Evolutionary conservation across 148 eudicot genomes (phyloP), one percentile per base, ranked within the genome.

Genomic region (Amaranthus hypochondriacus): DNA sequence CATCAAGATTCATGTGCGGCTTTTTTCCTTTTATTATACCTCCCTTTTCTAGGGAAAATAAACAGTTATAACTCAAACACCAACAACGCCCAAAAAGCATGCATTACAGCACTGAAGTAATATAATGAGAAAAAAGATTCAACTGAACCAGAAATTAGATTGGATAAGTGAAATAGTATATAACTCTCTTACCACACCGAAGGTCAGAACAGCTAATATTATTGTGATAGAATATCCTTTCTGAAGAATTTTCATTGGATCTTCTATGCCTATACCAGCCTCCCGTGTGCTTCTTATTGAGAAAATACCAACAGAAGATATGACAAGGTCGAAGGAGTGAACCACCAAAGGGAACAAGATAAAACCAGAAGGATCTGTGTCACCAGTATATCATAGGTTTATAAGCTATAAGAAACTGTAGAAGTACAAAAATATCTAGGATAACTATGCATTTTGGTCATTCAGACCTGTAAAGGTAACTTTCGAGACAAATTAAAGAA

Each of bases 351-450:
- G 99, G 82, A 95, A 95, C 88, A 95, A 83, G 80, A 95, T 95
- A 80, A 95, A 95, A 80, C 99, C 99, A 28, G 99, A 86, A 64
- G 99, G 99, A 87, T 92, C 99, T 95, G 98, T 89, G 56, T 43
- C 56, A 61, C 53, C 74, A 14, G 81, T 78, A 71, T 28, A 80
- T 28, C 39, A 28, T 28, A 77, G 60, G n/a, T 63, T 49, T 43
- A 70, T 64, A 18, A 74, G 69, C 48, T 51, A 49, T 56, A 61
- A 59, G 48, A 73, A 53, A 58, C 70, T 62, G 60, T 52, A 56
- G 53, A 4, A 28, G 18, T 21, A 47, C 47, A 15, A 9, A 73
- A 48, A 18, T 44, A 53, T n/a, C 63, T 56, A 28, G 39, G 39
- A 28, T 28, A n/a, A 55, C 9, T 8, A 53, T 28, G 28, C 62